Evolutionary conservation across 805 yeast genomes (phyloP), one percentile per base, ranked within the genome.

Genomic region (Crinitomyces ghanaensis): DNA sequence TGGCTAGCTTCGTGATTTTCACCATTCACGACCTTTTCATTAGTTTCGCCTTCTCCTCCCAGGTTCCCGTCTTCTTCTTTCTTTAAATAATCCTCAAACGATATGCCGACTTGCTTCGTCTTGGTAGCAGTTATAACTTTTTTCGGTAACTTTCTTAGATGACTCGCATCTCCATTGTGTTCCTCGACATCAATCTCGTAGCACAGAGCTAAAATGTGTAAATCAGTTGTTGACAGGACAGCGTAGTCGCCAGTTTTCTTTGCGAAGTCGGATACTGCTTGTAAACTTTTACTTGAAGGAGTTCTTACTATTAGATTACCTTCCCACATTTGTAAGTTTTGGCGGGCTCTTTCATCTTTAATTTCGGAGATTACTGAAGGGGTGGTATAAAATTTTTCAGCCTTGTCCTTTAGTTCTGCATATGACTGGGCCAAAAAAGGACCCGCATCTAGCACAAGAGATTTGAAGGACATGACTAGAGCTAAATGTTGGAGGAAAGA

Each of bases 291-390:
- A 4, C 70, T 61, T 35, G 65, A 70, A 3, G 99, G 98, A 45
- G 86, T 96, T 57, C 85, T 70, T 12, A 60, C 50, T 11, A 79
- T 62, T 33, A 91, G 60, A 9, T 59, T 56, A 30, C 82, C 86
- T 17, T 76, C 81, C 95, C 96, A 85, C 6, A 86, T 62, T 30
- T 72, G 60, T 28, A 91, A 61, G 48, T 86, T 86, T 43, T 70
- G 70, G 55, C 95, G 68, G 5, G 93, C 83, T 41, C 70, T 68
- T 40, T 78, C 95, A 61, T 91, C 97, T 49, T 71, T 76, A 51
- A 91, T 74, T 60, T 91, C 99, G 19, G 69, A 65, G 47, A 68
- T 73, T 12, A 91, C 97, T 1, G 95, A 86, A 9, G 97, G 96
- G 2, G 96, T 83, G 9, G 96, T 86, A 54, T 65, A 79, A 49